Evolutionary conservation across 202 grass and related monocot species (phyloP).

Genomic region (Musa balbisiana): DNA sequence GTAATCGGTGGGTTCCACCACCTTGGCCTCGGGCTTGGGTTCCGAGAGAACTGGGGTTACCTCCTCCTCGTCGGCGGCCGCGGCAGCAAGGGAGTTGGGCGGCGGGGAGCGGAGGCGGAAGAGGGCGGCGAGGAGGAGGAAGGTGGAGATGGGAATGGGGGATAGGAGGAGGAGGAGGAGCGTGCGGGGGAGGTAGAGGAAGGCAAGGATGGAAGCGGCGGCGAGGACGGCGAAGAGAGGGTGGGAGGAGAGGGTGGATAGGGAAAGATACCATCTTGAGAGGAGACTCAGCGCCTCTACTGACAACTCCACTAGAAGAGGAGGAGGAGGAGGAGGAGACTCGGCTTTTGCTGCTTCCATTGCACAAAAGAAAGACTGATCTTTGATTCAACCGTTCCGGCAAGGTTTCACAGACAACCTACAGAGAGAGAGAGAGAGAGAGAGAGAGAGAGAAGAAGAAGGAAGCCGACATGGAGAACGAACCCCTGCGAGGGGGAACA

Average conservation of each 20-base stretch:
- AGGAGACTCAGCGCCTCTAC: not conserved
- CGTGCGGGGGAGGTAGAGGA: conserved; percentile 76
- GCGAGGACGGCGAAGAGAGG: conserved; percentile 49
- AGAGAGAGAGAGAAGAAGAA: not conserved
- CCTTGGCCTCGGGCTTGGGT: not conserved
- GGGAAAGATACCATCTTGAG: conserved; percentile 14
- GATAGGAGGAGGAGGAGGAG: conserved; percentile 56
- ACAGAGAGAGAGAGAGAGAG: not conserved
- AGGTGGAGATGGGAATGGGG: conserved; percentile 62
- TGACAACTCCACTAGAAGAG: not conserved
- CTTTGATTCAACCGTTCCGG: not conserved
- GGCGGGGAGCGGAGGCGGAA: conserved; percentile 55
- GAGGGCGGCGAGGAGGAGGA: conserved; percentile 60
- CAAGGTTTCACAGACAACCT: not conserved
- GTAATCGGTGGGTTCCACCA: not conserved
- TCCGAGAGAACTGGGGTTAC: not conserved
- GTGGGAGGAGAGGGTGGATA: conserved; percentile 27
- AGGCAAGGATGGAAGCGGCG: conserved; percentile 51
- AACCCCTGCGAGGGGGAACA: not conserved
- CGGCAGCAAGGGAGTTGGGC: not conserved
- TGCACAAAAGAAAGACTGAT: not conserved
- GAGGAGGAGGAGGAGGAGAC: conserved; percentile 3
- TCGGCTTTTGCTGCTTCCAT: conserved; percentile 11
- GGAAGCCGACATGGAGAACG: not conserved
- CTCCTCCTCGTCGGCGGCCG: not conserved